Evolutionary conservation across 2,329 filamentous ascomycete species (phyloP).

Genomic region (Colletotrichum echinochloae): DNA sequence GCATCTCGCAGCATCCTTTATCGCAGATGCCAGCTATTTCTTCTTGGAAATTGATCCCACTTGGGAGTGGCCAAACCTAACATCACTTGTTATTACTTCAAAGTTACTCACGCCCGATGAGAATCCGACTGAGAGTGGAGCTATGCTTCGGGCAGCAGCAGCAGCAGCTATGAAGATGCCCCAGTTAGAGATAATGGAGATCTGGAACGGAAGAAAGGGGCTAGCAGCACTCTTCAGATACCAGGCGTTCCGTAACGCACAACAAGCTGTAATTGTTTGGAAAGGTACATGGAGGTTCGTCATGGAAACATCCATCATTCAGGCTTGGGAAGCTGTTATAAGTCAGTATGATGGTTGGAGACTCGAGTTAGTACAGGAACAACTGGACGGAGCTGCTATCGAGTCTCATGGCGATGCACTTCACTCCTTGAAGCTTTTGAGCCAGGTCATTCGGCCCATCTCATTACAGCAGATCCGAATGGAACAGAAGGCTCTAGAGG

Average conservation of each 20-base stretch:
- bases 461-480: slow-evolving; percentile 50
- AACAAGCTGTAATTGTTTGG: slow-evolving; percentile 45
- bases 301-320: slow-evolving; percentile 42
- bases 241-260: slow-evolving; percentile 35
- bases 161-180: slow-evolving; percentile 48
- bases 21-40: slow-evolving; percentile 47
- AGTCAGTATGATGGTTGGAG: slow-evolving; percentile 41
- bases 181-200: slow-evolving; percentile 50
- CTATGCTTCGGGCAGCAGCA: slow-evolving; percentile 46
- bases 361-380: slow-evolving; percentile 43
- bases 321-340: slow-evolving; percentile 48
- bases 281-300: slow-evolving; percentile 48
- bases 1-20: slow-evolving; percentile 46
- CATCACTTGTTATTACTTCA: slow-evolving; percentile 49
- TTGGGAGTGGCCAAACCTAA: slow-evolving; percentile 48
- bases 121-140: slow-evolving; percentile 41
- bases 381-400: slow-evolving; percentile 44
- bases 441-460: slow-evolving; percentile 48
- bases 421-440: slow-evolving; percentile 46
- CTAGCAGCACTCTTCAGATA: slow-evolving; percentile 49
- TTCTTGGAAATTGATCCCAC: slow-evolving; percentile 46
- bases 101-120: slow-evolving; percentile 44
- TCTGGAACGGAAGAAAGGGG: slow-evolving; percentile 51
- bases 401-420: slow-evolving; percentile 50
- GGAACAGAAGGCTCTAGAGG: slow-evolving; percentile 46